phyloP scores from a whole-genome alignment of 768 basidiomycete species.

The Agrocybe praecox region DNA sequence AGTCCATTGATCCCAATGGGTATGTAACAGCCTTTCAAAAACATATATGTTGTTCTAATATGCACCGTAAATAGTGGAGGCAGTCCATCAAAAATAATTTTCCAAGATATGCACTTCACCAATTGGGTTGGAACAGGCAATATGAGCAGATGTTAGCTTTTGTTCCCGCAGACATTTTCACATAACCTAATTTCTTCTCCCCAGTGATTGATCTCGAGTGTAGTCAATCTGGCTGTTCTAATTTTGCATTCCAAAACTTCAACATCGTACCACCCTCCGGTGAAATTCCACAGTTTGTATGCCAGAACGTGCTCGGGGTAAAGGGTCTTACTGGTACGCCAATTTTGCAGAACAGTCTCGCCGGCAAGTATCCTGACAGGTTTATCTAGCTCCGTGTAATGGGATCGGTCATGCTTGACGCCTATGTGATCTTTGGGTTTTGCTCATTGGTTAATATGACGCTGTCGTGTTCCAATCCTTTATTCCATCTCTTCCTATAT shows the following conservation, averaged over 20 bases:
- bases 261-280: neutral
- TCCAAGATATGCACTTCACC: neutral
- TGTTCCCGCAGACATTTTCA: neutral
- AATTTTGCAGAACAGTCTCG: neutral
- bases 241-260: neutral
- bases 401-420: neutral
- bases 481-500: neutral
- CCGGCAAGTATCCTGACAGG: neutral
- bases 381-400: constrained; percentile 1
- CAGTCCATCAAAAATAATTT: neutral
- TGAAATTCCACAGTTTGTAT: neutral
- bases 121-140: neutral
- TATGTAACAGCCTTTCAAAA: neutral
- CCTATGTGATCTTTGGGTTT: neutral
- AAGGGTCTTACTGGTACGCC: neutral
- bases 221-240: neutral
- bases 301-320: neutral
- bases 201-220: constrained; percentile 2
- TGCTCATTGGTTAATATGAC: neutral
- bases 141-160: neutral
- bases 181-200: neutral
- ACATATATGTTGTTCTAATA: neutral
- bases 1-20: constrained; percentile 2
- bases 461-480: neutral
- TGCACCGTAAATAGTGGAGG: neutral